Percentiles rank a stretch among this genome's conserved stretches.
phyloP scores from a whole-genome alignment of 768 basidiomycete genomes.

The Holtermanniella nyarrowii region DNA sequence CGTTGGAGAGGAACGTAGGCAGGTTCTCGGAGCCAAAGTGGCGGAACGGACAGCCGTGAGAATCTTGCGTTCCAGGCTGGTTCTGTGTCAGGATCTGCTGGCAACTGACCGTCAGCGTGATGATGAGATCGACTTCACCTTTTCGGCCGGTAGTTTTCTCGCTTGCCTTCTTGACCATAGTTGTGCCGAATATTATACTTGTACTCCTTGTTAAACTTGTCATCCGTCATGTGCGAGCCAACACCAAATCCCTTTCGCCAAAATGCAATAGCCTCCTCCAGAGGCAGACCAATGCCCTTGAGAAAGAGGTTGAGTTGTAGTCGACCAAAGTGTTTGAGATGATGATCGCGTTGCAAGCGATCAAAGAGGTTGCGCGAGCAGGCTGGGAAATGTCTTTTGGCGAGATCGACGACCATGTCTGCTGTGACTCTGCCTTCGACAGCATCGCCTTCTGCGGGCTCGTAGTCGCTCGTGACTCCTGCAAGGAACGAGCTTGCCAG shows the following conservation, averaged over 20 bases:
- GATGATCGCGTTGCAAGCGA: constrained; percentile 60
- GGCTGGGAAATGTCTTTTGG: constrained; percentile 79
- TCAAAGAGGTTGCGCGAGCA: constrained; percentile 92
- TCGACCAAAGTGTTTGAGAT: constrained; percentile 85
- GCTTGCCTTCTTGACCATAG: constrained; percentile 86
- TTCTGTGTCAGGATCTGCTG: constrained; percentile 67
- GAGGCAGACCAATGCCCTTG: constrained; percentile 87
- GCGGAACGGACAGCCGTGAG: constrained; percentile 86
- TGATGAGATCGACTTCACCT: constrained; percentile 48
- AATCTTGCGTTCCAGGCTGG: constrained; percentile 58
- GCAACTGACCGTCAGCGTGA: constrained; percentile 51
- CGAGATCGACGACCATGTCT: constrained; percentile 84
- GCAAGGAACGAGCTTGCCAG: constrained; percentile 88
- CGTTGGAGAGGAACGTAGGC: constrained; percentile 51
- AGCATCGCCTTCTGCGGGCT: constrained; percentile 41
- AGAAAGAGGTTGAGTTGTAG: constrained; percentile 87
- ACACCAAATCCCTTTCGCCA: constrained; percentile 74
- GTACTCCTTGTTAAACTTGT: constrained; percentile 96
- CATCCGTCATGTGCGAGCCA: constrained; percentile 58
- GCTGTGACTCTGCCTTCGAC: constrained; percentile 66
- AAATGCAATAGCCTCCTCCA: constrained; percentile 87
- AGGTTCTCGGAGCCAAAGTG: constrained; percentile 78
- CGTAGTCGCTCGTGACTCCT: constrained; percentile 54
- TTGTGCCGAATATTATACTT: constrained; percentile 94
- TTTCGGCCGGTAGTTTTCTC: constrained; percentile 87